Evolutionary conservation across 306 rosid genomes (phyloP), one percentile per base, ranked within the genome.

Genomic region (Vigna radiata): DNA sequence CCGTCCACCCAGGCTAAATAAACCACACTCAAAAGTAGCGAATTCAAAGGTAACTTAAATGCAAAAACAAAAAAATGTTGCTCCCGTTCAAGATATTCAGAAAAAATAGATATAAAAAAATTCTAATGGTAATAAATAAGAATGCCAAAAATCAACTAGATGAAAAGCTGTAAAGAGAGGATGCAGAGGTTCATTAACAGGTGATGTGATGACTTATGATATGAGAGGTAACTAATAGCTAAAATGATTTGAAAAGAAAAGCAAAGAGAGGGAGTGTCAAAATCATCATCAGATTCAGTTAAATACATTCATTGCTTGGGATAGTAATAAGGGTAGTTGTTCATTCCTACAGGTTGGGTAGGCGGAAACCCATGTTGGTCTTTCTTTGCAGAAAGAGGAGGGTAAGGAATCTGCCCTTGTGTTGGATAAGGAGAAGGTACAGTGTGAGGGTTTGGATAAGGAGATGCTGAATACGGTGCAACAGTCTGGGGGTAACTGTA

Each of bases 241-340:
- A 71, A 44, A 16, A 79, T 43, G 59, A 80, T 55, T 63, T 70
- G 59, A 31, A 53, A 18, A 62, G 52, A 31, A 50, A 23, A 16
- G 61, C 44, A 37, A 56, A 60, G 60, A 65, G 61, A 70, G 23
- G 23, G 72, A 29, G 50, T n/a, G 10, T 13, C 27, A 56, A 25
- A 18, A 49, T 79, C 80, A 49, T 79, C 80, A 52, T 81, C 84
- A 44, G 37, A 18, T 76, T 16, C 14, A 33, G n/a, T 36, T 61
- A 48, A 54, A 70, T 48, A 33, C 54, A 66, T 70, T 81, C 82
- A 90, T 76, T 83, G 89, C 72, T 90, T 90, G 63, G 89, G 81
- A 50, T 77, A 72, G 81, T 88, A 90, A 79, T 90, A 92, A 13
- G 94, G 92, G 79, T 87, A 91, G 29, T 81, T 86, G 21, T 84